Evolutionary conservation across 2,329 filamentous ascomycete genomes (phyloP), one percentile per base, ranked within the genome.

Genomic region (Plectosphaerella plurivora): DNA sequence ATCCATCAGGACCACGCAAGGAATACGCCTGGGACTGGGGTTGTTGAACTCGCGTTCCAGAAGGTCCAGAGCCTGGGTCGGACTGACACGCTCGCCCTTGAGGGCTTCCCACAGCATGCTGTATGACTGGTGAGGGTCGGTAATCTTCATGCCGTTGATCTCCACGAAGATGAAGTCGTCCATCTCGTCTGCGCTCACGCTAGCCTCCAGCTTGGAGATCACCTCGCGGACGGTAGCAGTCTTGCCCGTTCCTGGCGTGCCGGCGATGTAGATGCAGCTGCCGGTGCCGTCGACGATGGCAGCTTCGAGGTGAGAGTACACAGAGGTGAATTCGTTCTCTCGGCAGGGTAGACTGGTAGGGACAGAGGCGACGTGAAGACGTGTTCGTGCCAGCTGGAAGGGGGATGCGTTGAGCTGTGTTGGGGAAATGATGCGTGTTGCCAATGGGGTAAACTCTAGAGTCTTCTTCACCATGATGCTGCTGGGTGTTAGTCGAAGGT

Each of bases 121-220:
- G 69, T 99, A 99, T 0, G 94, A 92, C 68, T 99, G 94, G 65
- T 97, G 92, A 1, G 94, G 93, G 66, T 99, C 94, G 0, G 94
- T 96, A 61, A 99, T 92, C 74, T 99, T 99, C 94, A 99, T 97
- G 60, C 94, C 95, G 69, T 99, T 99, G 73, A 99, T 97, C 69
- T 99, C 94, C 56, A 99, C 92, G 61, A 99, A 99, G 54, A 97
- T 96, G 69, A 99, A 99, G 66, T 97, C 93, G 63, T 99, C 94
- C 42, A 99, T 79, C 69, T 97, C 93, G 63, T 99, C 94, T 8
- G 87, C 85, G 47, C 84, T 79, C 1, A 97, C 94, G 1, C 91
- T 86, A n/a, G 87, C 84, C 60, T 97, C 93, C 9, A 99, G 79
- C 55, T 91, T 88, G 5, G 88, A 84, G 15, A 99, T 88, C 1